Evolutionary conservation across 108 stramenopile genomes (phyloP).

Genomic region (Cyclotella kingstonii): DNA sequence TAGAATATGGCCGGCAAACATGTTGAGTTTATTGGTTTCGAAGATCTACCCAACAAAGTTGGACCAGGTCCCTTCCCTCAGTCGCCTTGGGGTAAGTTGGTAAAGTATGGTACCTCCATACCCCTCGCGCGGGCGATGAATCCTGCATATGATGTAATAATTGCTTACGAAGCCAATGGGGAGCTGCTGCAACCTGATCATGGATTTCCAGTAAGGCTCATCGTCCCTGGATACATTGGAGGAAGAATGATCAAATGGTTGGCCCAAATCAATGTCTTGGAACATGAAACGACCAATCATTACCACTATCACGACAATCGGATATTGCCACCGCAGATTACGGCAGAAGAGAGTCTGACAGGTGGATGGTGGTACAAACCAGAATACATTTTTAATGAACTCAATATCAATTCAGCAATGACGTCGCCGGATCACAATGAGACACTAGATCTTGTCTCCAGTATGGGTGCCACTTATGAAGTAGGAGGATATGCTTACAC

Average conservation of each 20-base stretch:
- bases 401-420: conserved; percentile 98
- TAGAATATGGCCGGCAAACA: conserved; percentile 77
- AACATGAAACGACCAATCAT: conserved; percentile 90
- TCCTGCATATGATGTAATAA: conserved; percentile 88
- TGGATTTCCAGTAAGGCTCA: conserved; percentile 94
- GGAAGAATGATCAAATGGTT: conserved; percentile 99
- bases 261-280: conserved; percentile 86
- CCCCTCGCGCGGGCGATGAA: conserved; percentile 93
- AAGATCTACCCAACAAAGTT: conserved; percentile 94
- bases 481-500: conserved; percentile 95
- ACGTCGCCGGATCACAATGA: conserved; percentile 90
- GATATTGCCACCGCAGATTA: conserved; percentile 93
- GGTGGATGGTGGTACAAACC: conserved; percentile 99
- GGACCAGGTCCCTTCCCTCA: conserved; percentile 87
- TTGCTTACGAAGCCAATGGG: conserved; percentile 94
- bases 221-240: conserved; percentile 98
- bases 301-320: conserved; percentile 99
- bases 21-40: conserved; percentile 86
- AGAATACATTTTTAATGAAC: conserved; percentile 96
- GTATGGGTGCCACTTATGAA: conserved; percentile 72
- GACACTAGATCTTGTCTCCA: conserved; percentile 67
- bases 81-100: conserved; percentile 85
- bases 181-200: conserved; percentile 94
- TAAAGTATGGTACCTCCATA: conserved; percentile 96
- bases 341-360: conserved; percentile 86